Conservation (phyloP, 306 rosid genomes). For the Hylodesmum podocarpum region DNA sequence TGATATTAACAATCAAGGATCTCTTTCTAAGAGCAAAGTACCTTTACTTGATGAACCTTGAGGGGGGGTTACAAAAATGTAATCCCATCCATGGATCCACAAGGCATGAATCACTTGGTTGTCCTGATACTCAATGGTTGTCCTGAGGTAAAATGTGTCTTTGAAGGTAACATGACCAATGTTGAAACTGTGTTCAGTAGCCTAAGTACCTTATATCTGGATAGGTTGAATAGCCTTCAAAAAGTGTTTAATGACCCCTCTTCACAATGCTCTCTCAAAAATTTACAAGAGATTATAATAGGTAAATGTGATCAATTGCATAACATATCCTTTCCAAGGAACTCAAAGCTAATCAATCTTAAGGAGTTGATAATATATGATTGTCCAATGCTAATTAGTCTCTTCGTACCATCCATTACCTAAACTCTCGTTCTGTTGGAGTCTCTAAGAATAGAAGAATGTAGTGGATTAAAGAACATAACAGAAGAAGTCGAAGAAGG, state of each 20-base stretch:
- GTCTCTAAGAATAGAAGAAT: not conserved
- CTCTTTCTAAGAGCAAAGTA: not conserved
- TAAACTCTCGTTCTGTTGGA: constrained; percentile 5
- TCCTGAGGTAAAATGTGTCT: not conserved
- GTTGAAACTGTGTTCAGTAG: not conserved
- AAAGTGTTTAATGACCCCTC: not conserved
- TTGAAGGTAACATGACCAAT: not conserved
- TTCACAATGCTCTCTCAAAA: constrained; percentile 11
- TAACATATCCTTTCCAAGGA: too few species aligned
- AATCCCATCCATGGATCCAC: constrained; percentile 18
- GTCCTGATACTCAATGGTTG: not conserved
- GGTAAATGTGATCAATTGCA: too few species aligned
- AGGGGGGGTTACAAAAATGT: constrained; percentile 10
- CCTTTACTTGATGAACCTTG: not conserved
- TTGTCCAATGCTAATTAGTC: not conserved
- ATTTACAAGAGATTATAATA: too few species aligned
- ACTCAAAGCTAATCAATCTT: too few species aligned
- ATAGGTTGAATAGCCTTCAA: not conserved
- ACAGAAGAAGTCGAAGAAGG: not conserved
- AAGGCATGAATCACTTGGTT: constrained; percentile 19
- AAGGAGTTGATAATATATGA: not conserved
- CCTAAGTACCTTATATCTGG: not conserved
- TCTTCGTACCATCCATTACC: not conserved
- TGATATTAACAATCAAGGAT: not conserved
- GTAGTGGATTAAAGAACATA: constrained; percentile 9